A percentile compares a stretch with the other conserved stretches of the same genome.
Conservation (phyloP, 2,329 filamentous ascomycete species). For the Venturia carpophila region DNA sequence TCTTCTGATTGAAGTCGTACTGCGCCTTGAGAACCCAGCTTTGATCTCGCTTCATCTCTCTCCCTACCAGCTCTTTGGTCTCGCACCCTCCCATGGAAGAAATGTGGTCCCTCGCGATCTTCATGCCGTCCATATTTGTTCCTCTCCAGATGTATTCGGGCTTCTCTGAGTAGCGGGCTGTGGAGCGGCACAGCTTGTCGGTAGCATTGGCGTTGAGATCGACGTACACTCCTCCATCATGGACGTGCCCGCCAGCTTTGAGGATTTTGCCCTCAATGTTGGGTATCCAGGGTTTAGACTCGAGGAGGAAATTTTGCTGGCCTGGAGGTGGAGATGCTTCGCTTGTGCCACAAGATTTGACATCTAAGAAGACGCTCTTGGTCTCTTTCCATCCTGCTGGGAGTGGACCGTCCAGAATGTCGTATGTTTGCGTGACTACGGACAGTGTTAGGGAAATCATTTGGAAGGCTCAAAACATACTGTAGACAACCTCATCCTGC, state of each 20-base stretch:
- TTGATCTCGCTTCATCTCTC: slow-evolving; percentile 15
- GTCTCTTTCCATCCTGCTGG: slow-evolving; percentile 15
- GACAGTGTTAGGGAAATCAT: neutral
- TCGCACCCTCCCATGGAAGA: slow-evolving; percentile 13
- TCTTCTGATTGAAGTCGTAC: slow-evolving; percentile 16
- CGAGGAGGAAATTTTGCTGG: slow-evolving; percentile 8
- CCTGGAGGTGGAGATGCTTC: slow-evolving; percentile 12
- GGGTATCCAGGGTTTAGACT: slow-evolving; percentile 12
- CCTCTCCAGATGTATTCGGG: slow-evolving; percentile 12
- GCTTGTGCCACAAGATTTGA: slow-evolving; percentile 10
- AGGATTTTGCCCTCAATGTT: slow-evolving; percentile 18
- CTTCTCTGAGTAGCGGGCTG: slow-evolving; percentile 15
- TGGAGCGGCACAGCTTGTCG: slow-evolving; percentile 8
- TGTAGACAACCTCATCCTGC: slow-evolving; percentile 14
- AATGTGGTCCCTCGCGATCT: slow-evolving; percentile 17
- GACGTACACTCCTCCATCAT: slow-evolving; percentile 9
- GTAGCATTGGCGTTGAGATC: neutral
- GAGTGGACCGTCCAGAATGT: slow-evolving; percentile 14
- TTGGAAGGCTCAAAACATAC: neutral
- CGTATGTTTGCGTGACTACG: slow-evolving; percentile 17
- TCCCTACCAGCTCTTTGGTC: neutral
- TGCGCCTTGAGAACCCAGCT: slow-evolving; percentile 15
- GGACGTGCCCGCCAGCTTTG: slow-evolving; percentile 6
- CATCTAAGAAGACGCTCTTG: slow-evolving; percentile 17
- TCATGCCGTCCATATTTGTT: slow-evolving; percentile 9